Base-by-base conservation (phyloP, 179 eudicot species). In the Camellia oleifera region DNA sequence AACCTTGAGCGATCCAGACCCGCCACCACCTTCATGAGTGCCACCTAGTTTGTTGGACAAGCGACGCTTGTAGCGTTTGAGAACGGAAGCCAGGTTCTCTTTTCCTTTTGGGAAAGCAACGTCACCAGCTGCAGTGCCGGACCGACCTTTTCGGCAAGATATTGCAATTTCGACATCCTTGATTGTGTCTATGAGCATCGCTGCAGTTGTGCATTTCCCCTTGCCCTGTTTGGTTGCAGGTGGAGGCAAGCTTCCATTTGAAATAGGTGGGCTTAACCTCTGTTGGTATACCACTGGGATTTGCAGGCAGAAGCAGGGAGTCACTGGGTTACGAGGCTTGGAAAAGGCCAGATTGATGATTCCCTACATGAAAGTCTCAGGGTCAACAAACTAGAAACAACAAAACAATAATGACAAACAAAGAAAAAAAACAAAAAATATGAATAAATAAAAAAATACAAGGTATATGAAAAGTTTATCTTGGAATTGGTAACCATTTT, bases 31-130 rank as follows among this genome's bases (percentile, higher is more conserved):
- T 7, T 88, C 92, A 26, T 77, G 84, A 3, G 79, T 20, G 52
- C 88, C 90, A 12, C 81, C 87, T 13, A 90, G 81, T 75, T 92
- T 92, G 83, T 81, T 91, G 42, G 98, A 83, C 70, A 97, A 80
- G 0, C 98, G 91, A 12, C 98, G 98, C 77, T 91, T 97, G 88
- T 92, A 97, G 52, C 99, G 91, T 83, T 97, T 94, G 46, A 97
- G 91, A 15, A 97, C 99, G 3, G 99, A 92, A 4, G 94, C 97
- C 64, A 97, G 82, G 69, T 97, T 97, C 84, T 92, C 97, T 82
- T 97, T 97, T 23, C 99, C 99, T 88, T 90, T 93, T 3, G 98
- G 99, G 65, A 92, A 97, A 10, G 99, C 99, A 46, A 97, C 99
- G 14, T 97, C 99, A 6, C 99, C 99, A 0, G 98, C 99, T 72